These are phyloP conservation scores for Fusarium circinatum DNA, from an alignment of 2,329 filamentous ascomycete genomes.

Conservation along the genomic window DNA sequence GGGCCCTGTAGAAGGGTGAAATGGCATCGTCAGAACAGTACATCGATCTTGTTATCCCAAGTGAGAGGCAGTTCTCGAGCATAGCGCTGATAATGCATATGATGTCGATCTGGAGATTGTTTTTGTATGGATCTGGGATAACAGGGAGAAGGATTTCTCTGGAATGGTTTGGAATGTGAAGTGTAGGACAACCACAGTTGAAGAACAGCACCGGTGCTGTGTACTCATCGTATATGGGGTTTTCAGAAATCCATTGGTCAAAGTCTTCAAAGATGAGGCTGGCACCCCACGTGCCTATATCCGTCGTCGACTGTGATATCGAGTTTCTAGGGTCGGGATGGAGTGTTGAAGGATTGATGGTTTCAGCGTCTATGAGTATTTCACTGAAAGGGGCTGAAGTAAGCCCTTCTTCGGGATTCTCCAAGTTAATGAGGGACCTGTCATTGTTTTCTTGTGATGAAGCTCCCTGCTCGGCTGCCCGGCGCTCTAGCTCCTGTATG, in stretches of 20 bases:
- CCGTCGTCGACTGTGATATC: not conserved
- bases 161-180: slow-evolving; percentile 37
- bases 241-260: slow-evolving; percentile 30
- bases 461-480: slow-evolving; percentile 18
- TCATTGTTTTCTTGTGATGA: not conserved
- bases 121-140: slow-evolving; percentile 40
- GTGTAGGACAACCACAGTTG: slow-evolving; percentile 40
- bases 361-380: slow-evolving; percentile 1
- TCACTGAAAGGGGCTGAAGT: not conserved
- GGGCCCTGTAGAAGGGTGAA: slow-evolving; percentile 40
- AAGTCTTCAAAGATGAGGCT: slow-evolving; percentile 13
- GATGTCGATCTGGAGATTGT: slow-evolving; percentile 42
- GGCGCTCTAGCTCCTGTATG: slow-evolving; percentile 42
- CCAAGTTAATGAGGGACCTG: not conserved
- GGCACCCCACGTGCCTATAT: slow-evolving; percentile 1
- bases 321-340: slow-evolving; percentile 7
- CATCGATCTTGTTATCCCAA: slow-evolving; percentile 41
- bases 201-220: slow-evolving; percentile 29
- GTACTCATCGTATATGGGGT: not conserved
- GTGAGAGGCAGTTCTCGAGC: slow-evolving; percentile 41
- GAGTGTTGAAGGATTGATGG: slow-evolving; percentile 34
- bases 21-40: slow-evolving; percentile 41
- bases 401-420: not conserved
- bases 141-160: slow-evolving; percentile 37
- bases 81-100: slow-evolving; percentile 40